Evolutionary conservation across 495 filamentous ascomycete genomes (phyloP).

Genomic region (Aspergillus cristatus): DNA sequence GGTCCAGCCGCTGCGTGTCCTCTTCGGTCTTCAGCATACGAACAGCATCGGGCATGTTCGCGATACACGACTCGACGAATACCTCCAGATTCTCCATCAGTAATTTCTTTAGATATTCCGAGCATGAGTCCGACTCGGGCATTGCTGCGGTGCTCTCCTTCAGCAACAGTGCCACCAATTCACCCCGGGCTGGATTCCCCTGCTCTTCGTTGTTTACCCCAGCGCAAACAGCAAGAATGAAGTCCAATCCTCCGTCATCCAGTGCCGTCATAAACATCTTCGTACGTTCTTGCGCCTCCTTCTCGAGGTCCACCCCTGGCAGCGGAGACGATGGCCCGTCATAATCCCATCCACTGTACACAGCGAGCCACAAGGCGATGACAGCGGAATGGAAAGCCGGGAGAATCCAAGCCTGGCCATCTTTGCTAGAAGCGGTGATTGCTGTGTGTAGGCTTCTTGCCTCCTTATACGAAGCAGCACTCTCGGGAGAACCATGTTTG

Average conservation of each 20-base stretch:
- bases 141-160: slow-evolving; percentile 60
- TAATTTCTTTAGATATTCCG: slow-evolving; percentile 52
- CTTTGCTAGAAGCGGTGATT: slow-evolving; percentile 50
- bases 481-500: slow-evolving; percentile 65
- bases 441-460: slow-evolving; percentile 59
- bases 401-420: slow-evolving; percentile 58
- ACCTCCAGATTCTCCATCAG: slow-evolving; percentile 74
- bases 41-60: slow-evolving; percentile 88
- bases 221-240: slow-evolving; percentile 73
- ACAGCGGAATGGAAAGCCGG: slow-evolving; percentile 67
- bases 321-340: slow-evolving; percentile 51
- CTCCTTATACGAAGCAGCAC: slow-evolving; percentile 46
- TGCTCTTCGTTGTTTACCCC: slow-evolving; percentile 67
- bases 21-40: slow-evolving; percentile 80
- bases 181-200: slow-evolving; percentile 69
- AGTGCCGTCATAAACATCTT: slow-evolving; percentile 66
- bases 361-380: slow-evolving; percentile 73
- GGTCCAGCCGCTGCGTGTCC: slow-evolving; percentile 72
- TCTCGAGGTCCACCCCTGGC: slow-evolving; percentile 47
- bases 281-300: slow-evolving; percentile 58
- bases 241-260: slow-evolving; percentile 85
- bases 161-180: slow-evolving; percentile 67
- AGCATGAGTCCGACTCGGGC: slow-evolving; percentile 52
- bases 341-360: slow-evolving; percentile 83
- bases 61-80: slow-evolving; percentile 83